Conservation (phyloP, 2,329 filamentous ascomycete species). For the Trichoderma koningii region DNA sequence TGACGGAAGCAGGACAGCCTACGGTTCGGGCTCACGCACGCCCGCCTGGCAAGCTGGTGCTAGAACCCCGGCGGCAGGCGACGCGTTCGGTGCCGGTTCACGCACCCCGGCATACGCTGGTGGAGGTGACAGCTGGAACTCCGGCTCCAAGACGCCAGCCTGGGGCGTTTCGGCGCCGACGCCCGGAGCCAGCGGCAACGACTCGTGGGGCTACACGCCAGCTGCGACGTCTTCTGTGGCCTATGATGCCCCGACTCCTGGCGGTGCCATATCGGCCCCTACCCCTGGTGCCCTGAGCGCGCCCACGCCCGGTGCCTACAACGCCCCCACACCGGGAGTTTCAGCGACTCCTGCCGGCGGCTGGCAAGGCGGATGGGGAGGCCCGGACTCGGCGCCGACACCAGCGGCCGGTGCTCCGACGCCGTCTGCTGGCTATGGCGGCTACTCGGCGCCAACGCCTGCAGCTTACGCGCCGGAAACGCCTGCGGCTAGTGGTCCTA, state of each 20-base stretch:
- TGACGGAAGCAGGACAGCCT: slow-evolving; percentile 74
- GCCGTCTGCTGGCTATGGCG: slow-evolving; percentile 61
- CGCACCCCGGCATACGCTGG: slow-evolving; percentile 65
- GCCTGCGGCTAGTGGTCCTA: slow-evolving; percentile 60
- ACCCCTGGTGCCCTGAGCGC: slow-evolving; percentile 66
- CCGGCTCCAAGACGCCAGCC: slow-evolving; percentile 76
- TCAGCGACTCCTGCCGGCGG: slow-evolving; percentile 71
- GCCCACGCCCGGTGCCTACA: slow-evolving; percentile 69
- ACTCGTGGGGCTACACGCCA: slow-evolving; percentile 63
- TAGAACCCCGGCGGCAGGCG: slow-evolving; percentile 64
- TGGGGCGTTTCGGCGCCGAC: slow-evolving; percentile 64
- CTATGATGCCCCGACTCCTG: slow-evolving; percentile 72
- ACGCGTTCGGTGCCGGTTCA: slow-evolving; percentile 67
- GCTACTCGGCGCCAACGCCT: slow-evolving; percentile 64
- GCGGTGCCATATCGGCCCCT: slow-evolving; percentile 59
- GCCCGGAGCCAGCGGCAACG: slow-evolving; percentile 58
- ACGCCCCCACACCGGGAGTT: slow-evolving; percentile 64
- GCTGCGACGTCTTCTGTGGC: slow-evolving; percentile 49
- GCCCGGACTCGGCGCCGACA: slow-evolving; percentile 65
- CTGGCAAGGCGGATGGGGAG: slow-evolving; percentile 61
- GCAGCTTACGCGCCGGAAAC: slow-evolving; percentile 64
- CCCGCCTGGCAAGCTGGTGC: slow-evolving; percentile 78
- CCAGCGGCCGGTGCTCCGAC: slow-evolving; percentile 69
- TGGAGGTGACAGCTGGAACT: slow-evolving; percentile 61
- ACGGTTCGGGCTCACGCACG: slow-evolving; percentile 71